phyloP scores from a whole-genome alignment of 805 yeast species.

The Ogataea henricii region DNA sequence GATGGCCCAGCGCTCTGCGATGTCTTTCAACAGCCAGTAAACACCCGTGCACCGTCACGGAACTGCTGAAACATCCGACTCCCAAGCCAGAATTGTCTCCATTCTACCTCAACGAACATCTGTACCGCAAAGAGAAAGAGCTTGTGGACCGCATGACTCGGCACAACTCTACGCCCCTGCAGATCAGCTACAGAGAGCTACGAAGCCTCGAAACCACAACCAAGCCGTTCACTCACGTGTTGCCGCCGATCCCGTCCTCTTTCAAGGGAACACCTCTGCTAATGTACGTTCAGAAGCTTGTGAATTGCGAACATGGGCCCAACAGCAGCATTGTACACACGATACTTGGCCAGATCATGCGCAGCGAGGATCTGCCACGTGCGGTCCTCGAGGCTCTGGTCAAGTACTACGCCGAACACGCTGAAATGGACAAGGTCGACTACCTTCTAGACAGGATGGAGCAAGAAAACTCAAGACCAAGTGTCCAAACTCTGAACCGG shows the following conservation, averaged over 20 bases:
- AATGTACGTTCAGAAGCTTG: conserved; percentile 6
- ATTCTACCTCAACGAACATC: background rate
- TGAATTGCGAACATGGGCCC: background rate
- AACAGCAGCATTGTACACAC: background rate
- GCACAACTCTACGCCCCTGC: background rate
- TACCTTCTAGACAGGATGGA: conserved; percentile 5
- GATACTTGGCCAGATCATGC: background rate
- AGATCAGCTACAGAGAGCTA: conserved; percentile 4
- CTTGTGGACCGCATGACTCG: background rate
- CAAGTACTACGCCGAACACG: conserved; percentile 5
- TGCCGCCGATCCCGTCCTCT: conserved; percentile 2
- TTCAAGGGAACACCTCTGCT: background rate
- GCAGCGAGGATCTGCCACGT: background rate
- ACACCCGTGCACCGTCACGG: background rate
- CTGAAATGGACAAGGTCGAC: conserved; percentile 6
- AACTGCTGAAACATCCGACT: background rate
- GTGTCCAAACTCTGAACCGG: background rate
- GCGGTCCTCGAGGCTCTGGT: background rate
- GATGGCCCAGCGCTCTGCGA: background rate
- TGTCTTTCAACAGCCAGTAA: background rate
- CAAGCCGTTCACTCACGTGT: background rate
- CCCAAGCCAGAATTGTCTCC: conserved; percentile 2
- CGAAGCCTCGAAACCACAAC: background rate
- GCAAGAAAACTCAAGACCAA: background rate
- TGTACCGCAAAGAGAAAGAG: conserved; percentile 3